Percentiles rank a stretch among this genome's conserved stretches.
Evolutionary conservation across 495 filamentous ascomycete genomes (phyloP).

Genomic region (Hypoxylon crocopeplum): DNA sequence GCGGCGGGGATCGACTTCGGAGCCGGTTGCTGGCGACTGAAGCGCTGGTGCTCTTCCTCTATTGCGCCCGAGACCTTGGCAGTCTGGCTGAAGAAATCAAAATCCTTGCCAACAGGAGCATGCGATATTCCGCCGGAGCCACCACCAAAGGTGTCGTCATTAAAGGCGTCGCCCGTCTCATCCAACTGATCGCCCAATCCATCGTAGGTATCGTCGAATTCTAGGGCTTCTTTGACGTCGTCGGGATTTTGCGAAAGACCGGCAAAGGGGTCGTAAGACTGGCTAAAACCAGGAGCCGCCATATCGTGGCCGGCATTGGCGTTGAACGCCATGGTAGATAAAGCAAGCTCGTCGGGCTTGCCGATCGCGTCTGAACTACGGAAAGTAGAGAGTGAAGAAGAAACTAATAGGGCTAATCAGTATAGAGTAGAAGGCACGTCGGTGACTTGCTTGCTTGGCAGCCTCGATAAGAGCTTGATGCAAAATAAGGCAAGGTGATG

Average conservation of each 20-base stretch:
- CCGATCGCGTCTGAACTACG: neutral
- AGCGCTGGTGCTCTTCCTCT: slow-evolving; percentile 87
- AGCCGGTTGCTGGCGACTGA: slow-evolving; percentile 67
- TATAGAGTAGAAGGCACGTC: too few relatives aligned
- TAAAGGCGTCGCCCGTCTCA: slow-evolving; percentile 92
- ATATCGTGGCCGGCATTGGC: slow-evolving; percentile 72
- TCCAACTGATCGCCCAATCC: slow-evolving; percentile 90
- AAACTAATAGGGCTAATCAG: neutral
- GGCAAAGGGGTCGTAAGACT: slow-evolving; percentile 88
- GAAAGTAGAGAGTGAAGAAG: slow-evolving; percentile 1
- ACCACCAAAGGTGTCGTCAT: slow-evolving; percentile 95
- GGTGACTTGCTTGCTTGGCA: too few relatives aligned
- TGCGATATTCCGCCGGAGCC: slow-evolving; percentile 41
- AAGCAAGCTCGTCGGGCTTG: slow-evolving; percentile 2
- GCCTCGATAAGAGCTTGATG: too few relatives aligned
- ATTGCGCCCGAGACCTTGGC: slow-evolving; percentile 84
- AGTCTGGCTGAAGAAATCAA: slow-evolving; percentile 94
- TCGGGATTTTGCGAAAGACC: slow-evolving; percentile 70
- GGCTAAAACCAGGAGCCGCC: slow-evolving; percentile 74
- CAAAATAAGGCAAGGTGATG: too few relatives aligned
- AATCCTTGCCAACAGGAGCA: slow-evolving; percentile 79
- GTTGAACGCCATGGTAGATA: slow-evolving; percentile 77
- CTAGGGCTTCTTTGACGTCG: slow-evolving; percentile 80
- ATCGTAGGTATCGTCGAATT: slow-evolving; percentile 99
- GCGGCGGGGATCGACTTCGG: slow-evolving; percentile 43